phyloP scores from a whole-genome alignment of 805 yeast genomes.

The Millerago galiae region DNA sequence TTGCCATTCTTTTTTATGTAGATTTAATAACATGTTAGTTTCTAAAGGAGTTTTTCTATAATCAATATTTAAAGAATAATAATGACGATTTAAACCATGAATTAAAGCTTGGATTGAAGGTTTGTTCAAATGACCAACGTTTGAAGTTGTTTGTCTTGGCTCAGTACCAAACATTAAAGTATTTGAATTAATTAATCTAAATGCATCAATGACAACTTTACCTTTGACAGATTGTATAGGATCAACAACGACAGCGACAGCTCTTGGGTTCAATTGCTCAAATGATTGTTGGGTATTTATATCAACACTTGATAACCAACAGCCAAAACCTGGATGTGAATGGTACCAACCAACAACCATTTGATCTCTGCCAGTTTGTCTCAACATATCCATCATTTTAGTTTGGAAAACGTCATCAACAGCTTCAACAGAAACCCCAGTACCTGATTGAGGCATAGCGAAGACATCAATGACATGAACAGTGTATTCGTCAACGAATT shows the following conservation, averaged over 20 bases:
- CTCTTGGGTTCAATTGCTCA: conserved; percentile 90
- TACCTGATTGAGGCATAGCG: conserved; percentile 99
- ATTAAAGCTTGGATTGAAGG: conserved; percentile 95
- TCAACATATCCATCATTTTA: conserved; percentile 98
- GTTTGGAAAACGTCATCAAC: conserved; percentile 99
- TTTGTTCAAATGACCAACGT: conserved; percentile 89
- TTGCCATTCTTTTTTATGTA: conserved; percentile 96
- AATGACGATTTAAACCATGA: conserved; percentile 95
- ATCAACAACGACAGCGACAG: conserved; percentile 97
- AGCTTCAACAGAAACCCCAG: conserved; percentile 98
- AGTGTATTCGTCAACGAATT: conserved; percentile 94
- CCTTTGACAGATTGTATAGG: conserved; percentile 99
- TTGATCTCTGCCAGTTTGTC: conserved; percentile 98
- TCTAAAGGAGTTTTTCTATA: conserved; percentile 89
- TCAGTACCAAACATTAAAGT: conserved; percentile 93
- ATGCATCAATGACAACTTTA: conserved; percentile 97
- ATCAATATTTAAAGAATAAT: conserved; percentile 91
- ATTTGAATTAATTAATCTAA: conserved; percentile 84
- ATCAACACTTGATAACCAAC: conserved; percentile 98
- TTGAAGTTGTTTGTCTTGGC: conserved; percentile 95
- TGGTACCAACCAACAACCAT: conserved; percentile 99
- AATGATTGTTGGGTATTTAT: conserved; percentile 97
- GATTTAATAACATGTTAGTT: conserved; percentile 86
- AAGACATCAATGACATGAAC: conserved; percentile 96
- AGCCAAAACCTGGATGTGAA: conserved; percentile 99